Evolutionary conservation across 164 flowering plant genomes (phyloP), one percentile per base, ranked within the genome.

Genomic region (Berberis vulgaris): DNA sequence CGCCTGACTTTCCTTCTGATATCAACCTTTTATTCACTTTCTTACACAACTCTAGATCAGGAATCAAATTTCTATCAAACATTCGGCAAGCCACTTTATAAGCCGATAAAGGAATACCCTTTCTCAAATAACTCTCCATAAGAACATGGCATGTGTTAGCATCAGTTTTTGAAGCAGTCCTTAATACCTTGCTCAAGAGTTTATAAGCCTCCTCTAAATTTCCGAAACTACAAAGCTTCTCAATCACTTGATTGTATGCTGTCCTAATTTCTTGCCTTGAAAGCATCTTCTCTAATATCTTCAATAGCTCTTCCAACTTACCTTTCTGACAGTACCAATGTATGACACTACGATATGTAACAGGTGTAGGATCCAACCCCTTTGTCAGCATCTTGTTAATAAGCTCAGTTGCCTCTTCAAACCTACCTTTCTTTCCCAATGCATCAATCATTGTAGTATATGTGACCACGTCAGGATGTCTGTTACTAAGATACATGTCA

Each of bases 401-500:
- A 69, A 94, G 84, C 53, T 80, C 79, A 45, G 81, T 80, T 12
- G 92, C 97, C 72, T 88, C 95, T 49, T 83, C 89, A 65, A 84
- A 78, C 69, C 85, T 79, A 57, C 89, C 91, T 52, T 74, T 80
- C 73, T 71, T 87, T 40, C 83, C 93, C 70, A 94, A 64, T 44
- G 88, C 90, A 74, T 88, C 84, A 59, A 94, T 76, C 40, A 94
- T 0, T 4, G 87, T 76, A 2, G 95, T 94, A 64, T 87, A 94
- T 2, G 97, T 91, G 63, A 86, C 67, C 41, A 69, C 86, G 67
- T 94, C 98, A 8, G 98, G 95, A 59, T 82, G 89, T 66, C 78
- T 88, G 76, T 91, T 83, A 67, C 71, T 82, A 38, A 94, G 84
- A 76, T 86, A 94, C 92, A 94, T 88, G 74, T 94, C 98, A 73